Evolutionary conservation across 1,284 basidiomycete genomes (phyloP), one percentile per base, ranked within the genome.

Genomic region (Gastroboletus turbinatus): DNA sequence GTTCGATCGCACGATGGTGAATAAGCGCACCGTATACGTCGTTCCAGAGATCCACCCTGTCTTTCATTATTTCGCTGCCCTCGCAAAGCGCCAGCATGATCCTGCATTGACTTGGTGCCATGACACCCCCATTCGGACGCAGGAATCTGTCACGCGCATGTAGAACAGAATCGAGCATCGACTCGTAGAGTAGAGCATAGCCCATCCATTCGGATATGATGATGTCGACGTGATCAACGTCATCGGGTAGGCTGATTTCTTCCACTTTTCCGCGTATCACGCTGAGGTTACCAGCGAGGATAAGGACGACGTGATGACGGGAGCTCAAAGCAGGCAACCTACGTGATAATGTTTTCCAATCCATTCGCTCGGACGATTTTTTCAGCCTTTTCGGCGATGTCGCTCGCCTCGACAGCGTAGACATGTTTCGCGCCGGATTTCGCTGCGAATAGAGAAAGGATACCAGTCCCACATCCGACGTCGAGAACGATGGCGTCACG

Each of bases 161-260:
- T 11, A 99, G 77, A 7, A 98, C 96, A 0, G 94, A 97, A 71
- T 98, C 96, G 25, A 98, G 82, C 96, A 98, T 98, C 45, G 90
- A 93, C 74, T 99, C 96, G 73, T 98, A 98, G 23, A 97, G 80
- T 25, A 95, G 78, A 35, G 90, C 90, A 68, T 95, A 95, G 5
- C 93, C 93, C 96, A 98, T 98, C 96, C 96, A 99, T 74, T 99
- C 96, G 30, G 92, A 95, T 49, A 98, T 80, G 69, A 99, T 94
- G 50, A 98, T 82, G 70, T 98, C 96, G 35, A 98, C 95, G 49
- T 92, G 81, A 16, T 83, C 78, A 46, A 88, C 77, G 29, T 75
- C 83, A 25, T 87, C 83, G 3, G 92, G 87, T 0, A 92, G 75
- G 9, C 72, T 73, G 55, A 98, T 87, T 40, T 94, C 85, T 73